Base-by-base conservation (phyloP, 2,329 filamentous ascomycete genomes). In the Thermomyces lanuginosus region DNA sequence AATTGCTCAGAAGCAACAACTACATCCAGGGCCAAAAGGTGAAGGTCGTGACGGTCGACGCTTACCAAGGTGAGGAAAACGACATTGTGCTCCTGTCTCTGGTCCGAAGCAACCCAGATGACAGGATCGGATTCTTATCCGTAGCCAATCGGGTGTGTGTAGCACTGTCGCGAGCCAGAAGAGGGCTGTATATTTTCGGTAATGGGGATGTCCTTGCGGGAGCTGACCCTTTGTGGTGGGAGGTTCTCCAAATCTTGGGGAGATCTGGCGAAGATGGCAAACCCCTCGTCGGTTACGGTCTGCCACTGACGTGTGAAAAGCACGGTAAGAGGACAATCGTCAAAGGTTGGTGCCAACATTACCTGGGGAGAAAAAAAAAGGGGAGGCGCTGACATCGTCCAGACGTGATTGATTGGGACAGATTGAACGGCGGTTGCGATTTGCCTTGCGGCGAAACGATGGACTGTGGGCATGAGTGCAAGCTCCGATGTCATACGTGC, bases 51-150 rank as follows among this genome's bases (percentile, higher is more conserved):
- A 92, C 83, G 0, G 79, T 93, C 0, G 84, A 92, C 42, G 80
- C 77, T 0, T 92, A 86, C 42, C 83, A 92, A 47, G 83, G 83
- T 8, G 82, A 92, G 41, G 82, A 92, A 45, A 92, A 92, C 35
- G 77, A 84, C 13, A 61, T 92, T 6, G 63, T 93, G 6, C 46
- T 92, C 2, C 56, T 92, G 0, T 92, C 83, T 0, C 57, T 92
- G 0, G 82, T 89, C 3, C 68, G 84, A 22, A 83, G 75, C 36
- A 76, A 75, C 18, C 36, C 45, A 1, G 41, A 54, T 1, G 43
- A 55, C 4, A 56, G 58, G 1, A 73, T 83, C 16, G 84, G 84
- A 0, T 93, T 92, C 38, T 58, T 92, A 2, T 60, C 64, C 1
- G 70, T 76, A 8, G 59, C 62, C 18, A 74, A 75, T 35, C 60